These are phyloP conservation scores for Zygoascus ofunaensis DNA, from an alignment of 805 yeast genomes.

Conservation along the genomic window DNA sequence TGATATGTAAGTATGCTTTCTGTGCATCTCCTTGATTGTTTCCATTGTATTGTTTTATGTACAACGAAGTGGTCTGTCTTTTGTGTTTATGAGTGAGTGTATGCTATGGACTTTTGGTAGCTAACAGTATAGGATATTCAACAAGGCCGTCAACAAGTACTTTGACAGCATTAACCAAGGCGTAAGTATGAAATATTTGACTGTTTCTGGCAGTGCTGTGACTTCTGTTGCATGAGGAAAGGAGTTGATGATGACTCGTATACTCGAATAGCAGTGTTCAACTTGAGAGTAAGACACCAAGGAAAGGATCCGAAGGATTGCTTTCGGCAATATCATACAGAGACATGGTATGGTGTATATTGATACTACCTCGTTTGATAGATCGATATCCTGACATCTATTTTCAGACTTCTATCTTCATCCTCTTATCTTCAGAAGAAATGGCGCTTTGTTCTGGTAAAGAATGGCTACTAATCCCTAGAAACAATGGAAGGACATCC, in stretches of 20 bases:
- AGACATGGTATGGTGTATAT: too few species aligned
- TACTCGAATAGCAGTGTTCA: too few species aligned
- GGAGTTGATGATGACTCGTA: neutral
- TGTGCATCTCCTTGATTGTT: too few species aligned
- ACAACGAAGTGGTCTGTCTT: too few species aligned
- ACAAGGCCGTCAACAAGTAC: constrained; percentile 27
- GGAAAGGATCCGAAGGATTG: too few species aligned
- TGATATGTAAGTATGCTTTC: constrained; percentile 29
- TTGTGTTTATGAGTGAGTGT: too few species aligned
- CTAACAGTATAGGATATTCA: constrained; percentile 24
- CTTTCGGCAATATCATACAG: neutral
- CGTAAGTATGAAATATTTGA: constrained; percentile 18
- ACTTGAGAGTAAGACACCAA: too few species aligned
- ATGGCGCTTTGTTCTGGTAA: too few species aligned
- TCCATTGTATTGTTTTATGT: neutral
- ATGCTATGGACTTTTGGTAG: neutral
- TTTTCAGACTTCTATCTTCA: too few species aligned
- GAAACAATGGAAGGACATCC: constrained; percentile 27
- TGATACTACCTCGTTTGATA: too few species aligned
- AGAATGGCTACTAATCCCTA: constrained; percentile 3
- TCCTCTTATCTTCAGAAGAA: too few species aligned
- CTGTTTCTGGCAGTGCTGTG: neutral
- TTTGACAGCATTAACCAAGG: constrained; percentile 32
- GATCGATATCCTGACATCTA: too few species aligned
- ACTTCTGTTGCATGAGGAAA: neutral